Evolutionary conservation across 2,329 filamentous ascomycete genomes (phyloP), one percentile per base, ranked within the genome.

Genomic region (Botrytis tulipae): DNA sequence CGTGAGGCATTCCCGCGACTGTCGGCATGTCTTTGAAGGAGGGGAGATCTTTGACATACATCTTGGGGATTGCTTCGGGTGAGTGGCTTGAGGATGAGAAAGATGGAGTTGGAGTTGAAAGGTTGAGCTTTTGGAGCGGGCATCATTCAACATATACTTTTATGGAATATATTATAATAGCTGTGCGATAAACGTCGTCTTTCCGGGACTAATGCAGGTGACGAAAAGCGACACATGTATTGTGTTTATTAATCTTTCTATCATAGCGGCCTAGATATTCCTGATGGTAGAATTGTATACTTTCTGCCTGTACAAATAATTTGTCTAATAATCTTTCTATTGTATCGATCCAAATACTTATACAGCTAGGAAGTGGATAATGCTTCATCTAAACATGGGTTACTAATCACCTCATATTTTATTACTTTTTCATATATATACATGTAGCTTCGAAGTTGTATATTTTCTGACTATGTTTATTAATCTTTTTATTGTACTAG

Each of bases 1-100:
- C 84, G 75, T 82, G 72, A 4, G 84, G 84, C 80, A 84, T 83
- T 35, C 81, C 83, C 65, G 83, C 73, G 25, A 84, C 82, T 14
- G 80, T 76, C 8, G 84, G 83, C 18, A 86, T 80, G 35, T 82
- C 78, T 73, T 85, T 82, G 73, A 84, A 85, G 40, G 37, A 57
- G 18, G 35, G 60, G 25, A 71, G 70, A 44, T 57, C 44, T 29
- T 63, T 35, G 10, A 60, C 60, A 44, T 61, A 37, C 60, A 71
- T 71, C 35, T 44, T 71, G n/a, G 20, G 7, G 16, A 14, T 22
- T 32, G 4, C 20, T 46, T 65, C 2, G 29, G 5, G n/a, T 7
- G 42, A 40, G 10, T 61, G 2, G 4, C 25, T 8, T 40, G 32
- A 20, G 35, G 2, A 40, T 8, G 59, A 54, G 48, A 3, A 25